Evolutionary conservation across 768 basidiomycete species (phyloP), one percentile per base, ranked within the genome.

Genomic region (Chalciporus sphaerocephalus): DNA sequence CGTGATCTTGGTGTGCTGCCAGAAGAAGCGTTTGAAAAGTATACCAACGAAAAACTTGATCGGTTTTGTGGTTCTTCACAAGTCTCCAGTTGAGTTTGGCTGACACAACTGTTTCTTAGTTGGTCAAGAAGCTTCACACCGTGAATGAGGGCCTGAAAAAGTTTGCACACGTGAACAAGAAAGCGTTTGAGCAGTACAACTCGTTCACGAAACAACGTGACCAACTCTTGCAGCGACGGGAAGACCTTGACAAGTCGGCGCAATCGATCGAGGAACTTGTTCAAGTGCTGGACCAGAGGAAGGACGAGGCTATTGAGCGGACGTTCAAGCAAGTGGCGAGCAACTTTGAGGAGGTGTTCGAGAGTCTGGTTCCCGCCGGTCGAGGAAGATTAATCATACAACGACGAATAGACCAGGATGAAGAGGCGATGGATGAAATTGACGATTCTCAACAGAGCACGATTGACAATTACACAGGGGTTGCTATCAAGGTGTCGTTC

Each of bases 161-260:
- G 65, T 99, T 94, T 58, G 90, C 92, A 0, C 93, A 97, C 61
- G 95, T 98, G 51, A 99, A 99, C 74, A 99, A 99, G 75, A 97
- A 98, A 61, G 96, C 95, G 1, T 95, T 95, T 61, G 96, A 99
- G 64, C 95, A 98, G 64, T 98, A 96, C 72, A 90, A 80, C 64
- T 94, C 92, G 62, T 98, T 98, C 65, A 96, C 94, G 7, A 97
- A 95, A 62, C 95, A 98, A 64, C 86, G 94, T 1, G 94, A 98
- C 61, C 87, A 92, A 55, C 79, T 97, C 4, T 65, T 88, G 34
- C 76, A 84, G 48, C 85, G 96, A 4, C 80, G 93, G 8, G 87
- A 91, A 53, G 96, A 98, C 62, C 74, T 98, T 23, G 94, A 97
- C 54, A 85, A 81, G 47, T 93, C 92, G 3, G 92, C 91, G 0